These are phyloP conservation scores for Serendipita sp. DNA, from an alignment of 768 basidiomycete genomes.

Conservation along the genomic window DNA sequence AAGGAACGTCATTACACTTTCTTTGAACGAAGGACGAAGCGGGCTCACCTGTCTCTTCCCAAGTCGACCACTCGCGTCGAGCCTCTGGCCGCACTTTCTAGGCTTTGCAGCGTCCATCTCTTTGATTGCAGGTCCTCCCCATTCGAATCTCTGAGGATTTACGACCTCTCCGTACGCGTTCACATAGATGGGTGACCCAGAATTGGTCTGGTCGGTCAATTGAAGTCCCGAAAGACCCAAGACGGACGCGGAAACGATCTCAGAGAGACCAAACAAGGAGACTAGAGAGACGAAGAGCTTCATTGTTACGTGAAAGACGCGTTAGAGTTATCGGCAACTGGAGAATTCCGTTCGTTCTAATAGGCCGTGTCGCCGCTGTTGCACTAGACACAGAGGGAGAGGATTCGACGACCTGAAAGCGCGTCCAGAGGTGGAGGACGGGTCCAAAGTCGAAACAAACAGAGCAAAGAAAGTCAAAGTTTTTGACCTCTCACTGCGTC, in stretches of 20 bases:
- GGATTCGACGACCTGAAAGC: neutral
- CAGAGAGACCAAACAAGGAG: neutral
- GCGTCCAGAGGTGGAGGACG: neutral
- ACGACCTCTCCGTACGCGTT: neutral
- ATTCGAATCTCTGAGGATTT: neutral
- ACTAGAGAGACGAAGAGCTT: neutral
- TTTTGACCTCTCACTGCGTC: too few species aligned
- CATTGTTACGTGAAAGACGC: too few species aligned
- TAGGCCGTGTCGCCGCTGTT: too few species aligned
- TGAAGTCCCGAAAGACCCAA: neutral
- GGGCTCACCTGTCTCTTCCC: neutral
- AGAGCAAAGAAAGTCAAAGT: too few species aligned
- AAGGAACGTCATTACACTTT: neutral
- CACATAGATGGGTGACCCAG: neutral
- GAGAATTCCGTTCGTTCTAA: too few species aligned
- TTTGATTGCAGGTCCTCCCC: neutral
- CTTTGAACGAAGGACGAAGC: too few species aligned
- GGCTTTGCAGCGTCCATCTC: neutral
- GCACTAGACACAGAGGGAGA: too few species aligned
- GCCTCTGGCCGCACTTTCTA: neutral
- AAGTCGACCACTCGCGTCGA: neutral
- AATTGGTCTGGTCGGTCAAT: neutral
- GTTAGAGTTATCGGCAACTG: too few species aligned
- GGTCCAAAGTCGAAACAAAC: neutral
- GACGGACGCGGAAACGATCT: neutral